These are phyloP conservation scores for Drosera capensis DNA, from an alignment of 148 eudicot genomes.

Conservation along the genomic window DNA sequence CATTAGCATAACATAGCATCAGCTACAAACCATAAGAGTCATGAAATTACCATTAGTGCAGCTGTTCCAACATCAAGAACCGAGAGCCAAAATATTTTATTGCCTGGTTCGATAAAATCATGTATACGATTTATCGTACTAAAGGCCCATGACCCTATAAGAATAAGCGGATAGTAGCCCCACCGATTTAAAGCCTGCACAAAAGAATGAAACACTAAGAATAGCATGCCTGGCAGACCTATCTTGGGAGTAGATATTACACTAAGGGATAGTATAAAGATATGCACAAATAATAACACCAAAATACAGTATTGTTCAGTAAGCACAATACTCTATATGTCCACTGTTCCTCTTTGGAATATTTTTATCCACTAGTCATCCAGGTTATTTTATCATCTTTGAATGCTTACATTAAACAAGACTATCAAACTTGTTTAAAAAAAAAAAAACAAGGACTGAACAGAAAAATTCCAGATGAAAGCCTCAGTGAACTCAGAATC, in stretches of 20 bases:
- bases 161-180: conserved; percentile 97
- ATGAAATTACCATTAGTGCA: conserved; percentile 66
- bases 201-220: conserved; percentile 1
- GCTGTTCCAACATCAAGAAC: conserved; percentile 93
- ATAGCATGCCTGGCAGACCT: conserved; percentile 1
- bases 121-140: conserved; percentile 88
- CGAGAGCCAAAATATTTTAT: conserved; percentile 90
- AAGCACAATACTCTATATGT: too few relatives aligned
- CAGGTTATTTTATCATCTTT: background rate
- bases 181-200: conserved; percentile 74
- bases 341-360: too few relatives aligned
- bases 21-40: background rate
- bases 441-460: too few relatives aligned
- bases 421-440: too few relatives aligned
- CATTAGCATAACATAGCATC: background rate
- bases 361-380: background rate
- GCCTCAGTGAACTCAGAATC: too few relatives aligned
- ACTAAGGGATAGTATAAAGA: too few relatives aligned
- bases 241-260: background rate
- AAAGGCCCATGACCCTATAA: conserved; percentile 96
- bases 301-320: too few relatives aligned
- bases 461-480: too few relatives aligned
- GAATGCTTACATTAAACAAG: too few relatives aligned
- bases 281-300: too few relatives aligned
- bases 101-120: conserved; percentile 81